Base-by-base conservation (phyloP, 305 asterid genomes). In the Fraxinus floribunda region DNA sequence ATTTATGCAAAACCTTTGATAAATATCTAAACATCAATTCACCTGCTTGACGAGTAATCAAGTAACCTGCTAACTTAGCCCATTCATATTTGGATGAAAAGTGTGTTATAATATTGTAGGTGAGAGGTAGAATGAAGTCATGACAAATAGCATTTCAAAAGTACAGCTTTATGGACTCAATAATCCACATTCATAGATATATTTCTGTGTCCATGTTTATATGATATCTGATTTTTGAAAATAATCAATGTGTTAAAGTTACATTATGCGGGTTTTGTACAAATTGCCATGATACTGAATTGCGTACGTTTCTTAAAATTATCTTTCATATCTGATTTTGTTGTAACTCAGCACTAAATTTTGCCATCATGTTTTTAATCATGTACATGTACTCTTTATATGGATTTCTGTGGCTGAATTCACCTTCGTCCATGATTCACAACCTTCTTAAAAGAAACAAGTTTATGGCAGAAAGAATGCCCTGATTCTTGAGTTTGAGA, bases 111-210 rank as follows among this genome's bases (percentile, higher is more conserved):
- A 55, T 52, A 79, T 32, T 64, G 57, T 78, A 9, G 75, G 80
- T 16, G 64, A 52, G 49, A 55, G 71, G 60, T 78, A 30, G 77
- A 76, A 76, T 77, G 73, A 41, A 72, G 80, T 55, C 41, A 8
- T 57, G 1, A 44, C 71, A 20, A 44, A 13, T 20, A 41, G 26
- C 5, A 41, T 60, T 60, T 60, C 71, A 60, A 60, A 60, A 20
- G 30, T 18, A 20, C 24, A 41, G 46, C 22, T 75, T 15, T 44
- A 38, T 10, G 38, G 16, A 75, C 20, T 13, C 20, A 75, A 26
- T 60, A 30, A 29, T 35, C 32, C 68, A 49, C 57, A 38, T 26
- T 20, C 46, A 3, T 11, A n/a, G 71, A 60, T 18, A 60, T 22
- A 20, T 20, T 60, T 20, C 1, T 60, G 30, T 20, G 71, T 22